Evolutionary conservation across 1,139 yeast genomes (phyloP).

Genomic region (Suhomyces bokatorum): DNA sequence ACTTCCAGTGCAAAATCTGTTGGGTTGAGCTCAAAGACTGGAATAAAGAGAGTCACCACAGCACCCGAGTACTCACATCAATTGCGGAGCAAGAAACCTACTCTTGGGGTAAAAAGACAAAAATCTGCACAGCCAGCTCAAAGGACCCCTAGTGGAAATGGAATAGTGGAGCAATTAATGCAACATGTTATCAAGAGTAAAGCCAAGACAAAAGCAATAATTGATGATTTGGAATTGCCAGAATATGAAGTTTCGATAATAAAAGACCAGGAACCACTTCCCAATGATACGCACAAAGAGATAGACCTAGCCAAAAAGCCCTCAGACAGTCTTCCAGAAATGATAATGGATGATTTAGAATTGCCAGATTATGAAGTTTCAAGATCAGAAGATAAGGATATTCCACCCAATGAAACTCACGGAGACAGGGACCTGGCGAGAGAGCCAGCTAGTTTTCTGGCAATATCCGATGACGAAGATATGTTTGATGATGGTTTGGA

Average conservation of each 20-base stretch:
- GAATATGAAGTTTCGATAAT: constrained; percentile 5
- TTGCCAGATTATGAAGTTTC: constrained; percentile 8
- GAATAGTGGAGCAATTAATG: constrained; percentile 2
- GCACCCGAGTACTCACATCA: constrained; percentile 2
- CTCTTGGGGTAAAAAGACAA: constrained; percentile 2
- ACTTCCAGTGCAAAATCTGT: neutral
- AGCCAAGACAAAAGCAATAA: neutral
- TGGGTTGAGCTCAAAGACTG: neutral
- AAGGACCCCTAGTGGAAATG: neutral
- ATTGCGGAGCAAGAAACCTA: neutral
- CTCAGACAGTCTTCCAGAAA: neutral
- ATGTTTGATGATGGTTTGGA: constrained; percentile 33
- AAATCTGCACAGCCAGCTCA: no score
- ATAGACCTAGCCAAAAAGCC: neutral
- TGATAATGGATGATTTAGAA: constrained; percentile 1
- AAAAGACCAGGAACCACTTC: neutral
- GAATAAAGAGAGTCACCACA: neutral
- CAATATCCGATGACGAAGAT: constrained; percentile 20
- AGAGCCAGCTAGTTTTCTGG: neutral
- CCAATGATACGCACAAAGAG: neutral
- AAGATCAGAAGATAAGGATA: no score
- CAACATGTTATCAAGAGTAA: neutral
- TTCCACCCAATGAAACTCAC: neutral
- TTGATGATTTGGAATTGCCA: constrained; percentile 5
- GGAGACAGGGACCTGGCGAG: neutral